Percentiles rank a stretch among this genome's conserved stretches.
phyloP scores from a whole-genome alignment of 2,329 filamentous ascomycete species.

The Penicillium griseofulvum region DNA sequence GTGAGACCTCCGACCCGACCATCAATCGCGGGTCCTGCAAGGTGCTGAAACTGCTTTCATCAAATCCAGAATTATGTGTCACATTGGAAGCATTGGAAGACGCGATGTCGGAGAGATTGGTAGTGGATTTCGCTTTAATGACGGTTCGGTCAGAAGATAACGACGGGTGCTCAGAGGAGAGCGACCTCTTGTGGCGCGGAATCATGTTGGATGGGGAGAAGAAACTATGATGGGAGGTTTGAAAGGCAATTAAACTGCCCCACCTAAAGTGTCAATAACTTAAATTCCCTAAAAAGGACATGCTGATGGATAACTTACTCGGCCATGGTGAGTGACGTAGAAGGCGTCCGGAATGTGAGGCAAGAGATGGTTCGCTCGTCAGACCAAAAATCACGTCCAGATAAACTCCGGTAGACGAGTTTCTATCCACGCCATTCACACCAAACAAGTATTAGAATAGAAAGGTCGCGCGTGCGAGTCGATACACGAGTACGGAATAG shows the following conservation, averaged over 20 bases:
- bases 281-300: not conserved
- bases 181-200: slow-evolving; percentile 38
- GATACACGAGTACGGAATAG: not conserved
- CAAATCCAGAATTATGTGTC: slow-evolving; percentile 25
- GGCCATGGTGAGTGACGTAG: slow-evolving; percentile 36
- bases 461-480: slow-evolving; percentile 24
- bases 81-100: slow-evolving; percentile 27
- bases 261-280: slow-evolving; percentile 15
- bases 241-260: slow-evolving; percentile 39
- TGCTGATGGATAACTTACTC: slow-evolving; percentile 33
- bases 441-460: slow-evolving; percentile 9
- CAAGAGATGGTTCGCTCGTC: slow-evolving; percentile 1
- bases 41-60: slow-evolving; percentile 46
- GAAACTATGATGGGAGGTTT: slow-evolving; percentile 38
- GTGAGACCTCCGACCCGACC: slow-evolving; percentile 36
- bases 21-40: slow-evolving; percentile 46
- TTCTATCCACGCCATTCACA: slow-evolving; percentile 20
- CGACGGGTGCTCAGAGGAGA: slow-evolving; percentile 37
- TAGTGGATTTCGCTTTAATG: slow-evolving; percentile 47
- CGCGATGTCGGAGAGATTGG: slow-evolving; percentile 39
- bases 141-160: slow-evolving; percentile 38
- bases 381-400: slow-evolving; percentile 15
- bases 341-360: slow-evolving; percentile 21
- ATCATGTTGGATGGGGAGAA: slow-evolving; percentile 40
- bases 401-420: slow-evolving; percentile 12